Conservation (phyloP, 2,329 filamentous ascomycete species). For the Pyrenophora tritici-repentis region DNA sequence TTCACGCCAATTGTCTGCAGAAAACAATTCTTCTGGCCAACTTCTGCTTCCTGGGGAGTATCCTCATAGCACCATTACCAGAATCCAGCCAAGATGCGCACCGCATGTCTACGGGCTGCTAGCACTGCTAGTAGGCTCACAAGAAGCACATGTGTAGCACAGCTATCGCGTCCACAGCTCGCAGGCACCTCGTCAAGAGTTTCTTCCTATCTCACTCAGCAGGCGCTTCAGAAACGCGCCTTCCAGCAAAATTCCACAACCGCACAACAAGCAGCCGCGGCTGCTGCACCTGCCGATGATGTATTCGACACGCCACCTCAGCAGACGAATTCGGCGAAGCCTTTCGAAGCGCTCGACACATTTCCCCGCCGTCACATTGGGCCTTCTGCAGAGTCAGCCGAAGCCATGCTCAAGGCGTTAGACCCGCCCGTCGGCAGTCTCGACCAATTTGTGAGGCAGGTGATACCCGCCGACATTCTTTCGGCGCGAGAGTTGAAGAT, state of each 20-base stretch:
- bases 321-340: constrained; percentile 21
- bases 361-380: constrained; percentile 89
- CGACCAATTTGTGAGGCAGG: constrained; percentile 83
- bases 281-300: constrained; percentile 35
- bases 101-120: constrained; percentile 40
- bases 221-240: constrained; percentile 22
- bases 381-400: constrained; percentile 69
- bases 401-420: constrained; percentile 79
- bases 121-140: constrained; percentile 35
- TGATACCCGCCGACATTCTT: constrained; percentile 79
- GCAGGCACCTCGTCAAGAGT: constrained; percentile 23
- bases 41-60: neutral
- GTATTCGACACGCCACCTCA: constrained; percentile 35
- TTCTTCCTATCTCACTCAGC: constrained; percentile 21
- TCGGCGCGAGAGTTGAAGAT: constrained; percentile 68
- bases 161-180: constrained; percentile 28
- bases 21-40: neutral
- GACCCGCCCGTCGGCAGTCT: constrained; percentile 74
- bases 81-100: constrained; percentile 33
- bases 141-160: constrained; percentile 25
- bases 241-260: constrained; percentile 32
- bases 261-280: constrained; percentile 23
- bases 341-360: constrained; percentile 60
- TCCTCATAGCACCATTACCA: constrained; percentile 2
- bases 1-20: neutral